Conservation (phyloP, 78 protist genomes). For the Parvularia atlantis region DNA sequence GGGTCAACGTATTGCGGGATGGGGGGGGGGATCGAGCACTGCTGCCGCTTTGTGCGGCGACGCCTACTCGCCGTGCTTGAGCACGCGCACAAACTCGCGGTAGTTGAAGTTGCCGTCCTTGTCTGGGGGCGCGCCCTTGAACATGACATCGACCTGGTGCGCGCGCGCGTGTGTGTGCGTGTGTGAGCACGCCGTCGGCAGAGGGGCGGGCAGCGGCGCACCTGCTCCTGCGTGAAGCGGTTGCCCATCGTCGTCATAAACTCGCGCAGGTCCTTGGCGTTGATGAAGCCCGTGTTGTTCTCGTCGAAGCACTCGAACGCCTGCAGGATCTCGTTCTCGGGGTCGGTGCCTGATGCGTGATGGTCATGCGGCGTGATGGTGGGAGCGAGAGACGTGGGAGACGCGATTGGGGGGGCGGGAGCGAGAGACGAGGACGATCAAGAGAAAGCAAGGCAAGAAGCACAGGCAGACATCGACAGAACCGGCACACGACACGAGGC, state of each 20-base stretch:
- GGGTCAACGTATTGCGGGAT: no score
- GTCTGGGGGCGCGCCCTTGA: not conserved
- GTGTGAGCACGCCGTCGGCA: not conserved
- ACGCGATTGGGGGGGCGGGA: no score
- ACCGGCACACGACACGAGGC: no score
- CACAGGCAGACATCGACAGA: no score
- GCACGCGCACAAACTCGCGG: not conserved
- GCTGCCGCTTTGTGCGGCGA: no score
- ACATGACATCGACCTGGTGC: not conserved
- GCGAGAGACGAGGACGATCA: no score
- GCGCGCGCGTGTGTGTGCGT: not conserved
- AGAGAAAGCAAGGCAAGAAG: no score
- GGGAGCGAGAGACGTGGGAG: no score
- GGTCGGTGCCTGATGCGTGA: no score
- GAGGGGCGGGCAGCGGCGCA: not conserved
- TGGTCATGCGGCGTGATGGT: no score
- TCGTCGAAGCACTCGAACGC: constrained; percentile 73
- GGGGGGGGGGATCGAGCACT: no score
- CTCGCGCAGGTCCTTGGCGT: constrained; percentile 29
- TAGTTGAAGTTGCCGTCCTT: not conserved
- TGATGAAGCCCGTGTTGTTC: constrained; percentile 55
- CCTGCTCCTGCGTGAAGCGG: constrained; percentile 36
- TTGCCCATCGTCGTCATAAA: constrained; percentile 30
- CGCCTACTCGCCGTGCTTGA: constrained; percentile 6
- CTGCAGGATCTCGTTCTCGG: constrained; percentile 57